Evolutionary conservation across 164 flowering plant species (phyloP).

Genomic region (Vitis rupestris): DNA sequence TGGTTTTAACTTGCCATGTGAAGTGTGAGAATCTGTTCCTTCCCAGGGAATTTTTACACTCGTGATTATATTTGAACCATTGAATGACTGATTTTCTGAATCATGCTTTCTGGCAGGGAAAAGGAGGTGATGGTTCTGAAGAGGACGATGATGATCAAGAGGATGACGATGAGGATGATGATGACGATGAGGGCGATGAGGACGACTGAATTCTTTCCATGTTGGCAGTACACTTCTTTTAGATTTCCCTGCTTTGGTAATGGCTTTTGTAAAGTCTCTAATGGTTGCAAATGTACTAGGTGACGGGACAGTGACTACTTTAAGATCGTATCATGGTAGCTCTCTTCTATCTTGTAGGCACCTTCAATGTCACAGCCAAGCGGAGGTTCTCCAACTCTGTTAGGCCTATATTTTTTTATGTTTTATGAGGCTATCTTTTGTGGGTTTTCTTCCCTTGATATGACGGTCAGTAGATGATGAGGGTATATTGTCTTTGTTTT

Average conservation of each 20-base stretch:
- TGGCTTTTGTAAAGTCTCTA: constrained; percentile 23
- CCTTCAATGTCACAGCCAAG: background rate
- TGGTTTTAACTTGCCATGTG: too few relatives aligned
- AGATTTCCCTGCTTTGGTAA: constrained; percentile 11
- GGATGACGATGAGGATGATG: constrained; percentile 38
- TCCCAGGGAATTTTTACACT: too few relatives aligned
- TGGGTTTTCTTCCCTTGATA: background rate
- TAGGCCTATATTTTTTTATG: background rate
- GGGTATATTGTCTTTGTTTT: background rate
- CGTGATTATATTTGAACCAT: too few relatives aligned
- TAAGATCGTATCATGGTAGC: too few relatives aligned
- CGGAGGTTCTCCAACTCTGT: background rate
- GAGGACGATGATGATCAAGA: constrained; percentile 46
- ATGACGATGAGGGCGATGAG: constrained; percentile 31
- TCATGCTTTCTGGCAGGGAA: constrained; percentile 25
- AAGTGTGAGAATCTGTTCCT: too few relatives aligned
- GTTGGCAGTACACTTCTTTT: background rate
- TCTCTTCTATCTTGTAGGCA: constrained; percentile 6
- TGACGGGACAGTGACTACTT: constrained; percentile 2
- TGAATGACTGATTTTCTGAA: constrained; percentile 2
- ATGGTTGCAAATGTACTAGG: constrained; percentile 14
- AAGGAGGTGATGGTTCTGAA: constrained; percentile 40
- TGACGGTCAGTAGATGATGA: background rate
- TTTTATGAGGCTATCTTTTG: background rate
- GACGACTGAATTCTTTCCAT: constrained; percentile 12